Conservation (phyloP, 805 yeast genomes). For the Saccharomycopsis amapae region DNA sequence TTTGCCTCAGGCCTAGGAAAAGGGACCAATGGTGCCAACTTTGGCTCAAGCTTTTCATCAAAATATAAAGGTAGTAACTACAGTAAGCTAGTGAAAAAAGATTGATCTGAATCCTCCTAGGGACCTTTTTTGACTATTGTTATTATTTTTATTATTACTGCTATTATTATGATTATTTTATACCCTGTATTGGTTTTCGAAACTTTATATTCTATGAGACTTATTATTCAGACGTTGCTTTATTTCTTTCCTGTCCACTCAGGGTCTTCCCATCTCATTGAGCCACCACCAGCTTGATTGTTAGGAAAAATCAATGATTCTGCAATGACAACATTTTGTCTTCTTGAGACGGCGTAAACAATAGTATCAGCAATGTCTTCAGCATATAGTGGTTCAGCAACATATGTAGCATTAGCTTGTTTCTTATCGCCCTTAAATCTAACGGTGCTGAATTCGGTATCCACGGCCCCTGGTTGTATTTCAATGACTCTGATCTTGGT, state of each 20-base stretch:
- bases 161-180: too few species aligned
- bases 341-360: slow-evolving; percentile 58
- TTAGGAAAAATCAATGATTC: slow-evolving; percentile 81
- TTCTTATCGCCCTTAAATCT: slow-evolving; percentile 50
- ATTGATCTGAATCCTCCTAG: neutral
- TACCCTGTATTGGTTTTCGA: too few species aligned
- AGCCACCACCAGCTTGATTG: slow-evolving; percentile 52
- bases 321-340: slow-evolving; percentile 68
- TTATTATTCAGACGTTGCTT: neutral
- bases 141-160: neutral
- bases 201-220: too few species aligned
- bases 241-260: neutral
- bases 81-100: neutral
- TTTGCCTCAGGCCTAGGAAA: neutral
- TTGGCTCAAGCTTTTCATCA: neutral
- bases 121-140: neutral
- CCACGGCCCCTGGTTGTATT: slow-evolving; percentile 63
- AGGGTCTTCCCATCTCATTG: slow-evolving; percentile 8
- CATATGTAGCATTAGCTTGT: slow-evolving; percentile 49
- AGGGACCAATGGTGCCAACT: neutral
- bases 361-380: slow-evolving; percentile 71
- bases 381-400: slow-evolving; percentile 49
- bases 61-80: too few species aligned
- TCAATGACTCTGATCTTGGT: slow-evolving; percentile 62
- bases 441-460: slow-evolving; percentile 56